Conservation (phyloP, 192 early-diverging fungal species). For the Backusella mclennaniae region DNA sequence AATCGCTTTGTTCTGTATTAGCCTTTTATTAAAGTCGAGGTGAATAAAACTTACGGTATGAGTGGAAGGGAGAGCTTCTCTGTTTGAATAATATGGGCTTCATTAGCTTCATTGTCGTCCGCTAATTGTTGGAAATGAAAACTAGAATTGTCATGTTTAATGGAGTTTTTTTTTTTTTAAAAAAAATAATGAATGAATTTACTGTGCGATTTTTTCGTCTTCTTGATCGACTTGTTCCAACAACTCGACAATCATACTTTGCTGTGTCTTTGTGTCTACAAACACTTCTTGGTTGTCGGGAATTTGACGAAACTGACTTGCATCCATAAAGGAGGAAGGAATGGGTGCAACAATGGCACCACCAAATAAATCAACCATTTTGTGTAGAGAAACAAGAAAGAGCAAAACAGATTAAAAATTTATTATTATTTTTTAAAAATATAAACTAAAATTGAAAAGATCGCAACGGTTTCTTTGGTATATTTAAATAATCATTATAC, state of each 20-base stretch:
- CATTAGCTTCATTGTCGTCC: conserved; percentile 68
- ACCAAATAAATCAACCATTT: conserved; percentile 23
- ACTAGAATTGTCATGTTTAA: conserved; percentile 26
- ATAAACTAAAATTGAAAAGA: not conserved
- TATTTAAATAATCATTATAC: not conserved
- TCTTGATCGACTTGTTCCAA: conserved; percentile 62
- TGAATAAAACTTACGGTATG: conserved; percentile 52
- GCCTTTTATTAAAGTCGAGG: not conserved
- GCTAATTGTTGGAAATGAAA: conserved; percentile 83
- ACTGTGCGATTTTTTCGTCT: conserved; percentile 54
- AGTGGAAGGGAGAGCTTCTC: conserved; percentile 27
- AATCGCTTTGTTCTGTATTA: not conserved
- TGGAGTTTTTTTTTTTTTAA: not conserved
- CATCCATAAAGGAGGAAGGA: conserved; percentile 23
- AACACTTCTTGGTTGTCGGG: conserved; percentile 95
- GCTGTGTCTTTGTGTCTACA: conserved; percentile 63
- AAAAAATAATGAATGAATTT: not conserved
- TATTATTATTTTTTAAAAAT: not conserved
- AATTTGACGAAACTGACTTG: conserved; percentile 76
- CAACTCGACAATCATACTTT: conserved; percentile 87
- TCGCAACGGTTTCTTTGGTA: not conserved
- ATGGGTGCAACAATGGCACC: conserved; percentile 25
- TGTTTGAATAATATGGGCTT: conserved; percentile 11
- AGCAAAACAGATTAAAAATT: not conserved
- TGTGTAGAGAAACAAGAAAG: not conserved